Conservation (phyloP, 2,329 filamentous ascomycete species). For the Colletotrichum karsti region DNA sequence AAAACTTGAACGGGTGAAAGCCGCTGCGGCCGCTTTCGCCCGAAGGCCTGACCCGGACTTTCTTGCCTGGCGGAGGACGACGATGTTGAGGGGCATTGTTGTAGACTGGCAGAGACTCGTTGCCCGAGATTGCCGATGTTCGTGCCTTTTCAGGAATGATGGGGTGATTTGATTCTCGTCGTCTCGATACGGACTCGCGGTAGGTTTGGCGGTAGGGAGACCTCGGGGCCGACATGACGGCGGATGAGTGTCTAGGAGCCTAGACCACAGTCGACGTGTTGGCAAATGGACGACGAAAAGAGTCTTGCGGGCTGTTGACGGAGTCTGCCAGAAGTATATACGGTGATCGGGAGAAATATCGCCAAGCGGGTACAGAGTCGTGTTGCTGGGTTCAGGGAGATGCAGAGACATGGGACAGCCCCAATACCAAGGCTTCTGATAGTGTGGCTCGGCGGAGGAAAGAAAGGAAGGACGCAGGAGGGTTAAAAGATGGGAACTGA, state of each 20-base stretch:
- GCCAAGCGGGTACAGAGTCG: background rate
- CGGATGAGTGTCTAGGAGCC: background rate
- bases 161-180: constrained; percentile 14
- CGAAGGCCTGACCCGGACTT: constrained; percentile 57
- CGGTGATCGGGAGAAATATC: background rate
- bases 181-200: constrained; percentile 14
- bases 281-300: no score
- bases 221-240: constrained; percentile 25
- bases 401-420: constrained; percentile 8
- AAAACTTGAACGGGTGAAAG: constrained; percentile 70
- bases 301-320: no score
- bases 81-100: constrained; percentile 4
- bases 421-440: background rate
- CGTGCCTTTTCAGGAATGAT: constrained; percentile 14
- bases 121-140: background rate
- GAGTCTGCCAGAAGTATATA: background rate
- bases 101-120: constrained; percentile 16
- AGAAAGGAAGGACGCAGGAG: background rate
- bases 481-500: constrained; percentile 2
- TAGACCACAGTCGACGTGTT: background rate
- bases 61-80: constrained; percentile 19
- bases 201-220: constrained; percentile 24
- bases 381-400: background rate
- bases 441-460: background rate
- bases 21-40: constrained; percentile 68